Conservation (phyloP, 768 basidiomycete species). For the Russula olivacea region DNA sequence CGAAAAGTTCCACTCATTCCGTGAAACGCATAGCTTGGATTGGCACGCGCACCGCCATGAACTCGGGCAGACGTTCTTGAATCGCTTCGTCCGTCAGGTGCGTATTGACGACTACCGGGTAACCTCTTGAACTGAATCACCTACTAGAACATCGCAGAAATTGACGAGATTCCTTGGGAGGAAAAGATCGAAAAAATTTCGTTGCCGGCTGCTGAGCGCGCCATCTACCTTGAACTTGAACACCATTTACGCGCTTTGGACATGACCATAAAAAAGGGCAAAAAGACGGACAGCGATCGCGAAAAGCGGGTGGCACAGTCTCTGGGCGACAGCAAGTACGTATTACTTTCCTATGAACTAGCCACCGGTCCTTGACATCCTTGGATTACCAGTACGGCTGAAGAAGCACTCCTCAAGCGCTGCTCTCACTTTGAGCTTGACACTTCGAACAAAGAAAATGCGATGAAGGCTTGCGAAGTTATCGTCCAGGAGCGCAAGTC, state of each 20-base stretch:
- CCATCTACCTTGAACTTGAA: constrained; percentile 91
- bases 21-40: constrained; percentile 84
- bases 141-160: constrained; percentile 85
- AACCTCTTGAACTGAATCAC: background rate
- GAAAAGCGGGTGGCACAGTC: constrained; percentile 83
- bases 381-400: constrained; percentile 54
- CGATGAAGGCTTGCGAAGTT: constrained; percentile 88
- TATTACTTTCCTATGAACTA: constrained; percentile 3
- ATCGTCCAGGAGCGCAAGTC: constrained; percentile 77
- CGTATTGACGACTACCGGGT: constrained; percentile 23
- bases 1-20: constrained; percentile 94
- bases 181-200: constrained; percentile 56
- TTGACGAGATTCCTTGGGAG: constrained; percentile 86
- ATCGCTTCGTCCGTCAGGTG: constrained; percentile 82
- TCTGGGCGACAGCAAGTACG: constrained; percentile 72
- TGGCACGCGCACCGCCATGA: constrained; percentile 89
- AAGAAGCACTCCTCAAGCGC: constrained; percentile 90
- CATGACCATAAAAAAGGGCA: constrained; percentile 66
- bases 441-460: constrained; percentile 55
- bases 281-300: constrained; percentile 69
- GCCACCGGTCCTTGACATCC: background rate
- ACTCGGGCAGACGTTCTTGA: constrained; percentile 74
- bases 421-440: constrained; percentile 94
- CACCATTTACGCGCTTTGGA: constrained; percentile 89
- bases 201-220: constrained; percentile 88